A percentile compares a stretch with the other conserved stretches of the same genome.
Evolutionary conservation across 352 stramenopile species (phyloP).

Genomic region (Phytophthora pluvialis): DNA sequence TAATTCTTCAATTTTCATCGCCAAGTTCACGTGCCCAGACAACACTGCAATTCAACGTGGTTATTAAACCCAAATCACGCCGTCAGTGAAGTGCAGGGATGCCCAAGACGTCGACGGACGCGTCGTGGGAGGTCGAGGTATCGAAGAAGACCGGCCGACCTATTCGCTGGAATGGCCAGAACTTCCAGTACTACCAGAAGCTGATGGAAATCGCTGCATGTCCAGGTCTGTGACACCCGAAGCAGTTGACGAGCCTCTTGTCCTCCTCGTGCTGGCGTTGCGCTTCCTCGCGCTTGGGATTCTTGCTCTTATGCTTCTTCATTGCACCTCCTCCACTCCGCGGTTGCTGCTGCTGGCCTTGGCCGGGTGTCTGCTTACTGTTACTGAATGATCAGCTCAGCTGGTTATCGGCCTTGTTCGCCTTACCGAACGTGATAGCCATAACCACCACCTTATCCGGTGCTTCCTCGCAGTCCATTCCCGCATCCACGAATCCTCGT

Average conservation of each 20-base stretch:
- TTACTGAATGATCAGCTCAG: constrained; percentile 2
- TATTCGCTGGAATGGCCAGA: constrained; percentile 9
- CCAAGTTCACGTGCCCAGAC: background rate
- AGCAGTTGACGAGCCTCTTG: constrained; percentile 1
- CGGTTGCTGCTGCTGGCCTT: background rate
- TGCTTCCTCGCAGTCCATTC: constrained; percentile 8
- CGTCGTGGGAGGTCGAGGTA: constrained; percentile 16
- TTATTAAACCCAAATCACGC: constrained; percentile 10
- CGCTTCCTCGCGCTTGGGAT: constrained; percentile 3
- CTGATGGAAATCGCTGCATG: constrained; percentile 5
- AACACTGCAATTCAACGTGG: background rate
- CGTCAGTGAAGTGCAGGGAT: constrained; percentile 6
- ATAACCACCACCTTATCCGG: constrained; percentile 19
- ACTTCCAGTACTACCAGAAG: background rate
- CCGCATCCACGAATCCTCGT: constrained; percentile 1
- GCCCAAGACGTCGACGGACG: constrained; percentile 8
- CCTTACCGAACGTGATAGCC: constrained; percentile 24
- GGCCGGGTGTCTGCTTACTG: background rate
- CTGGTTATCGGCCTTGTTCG: constrained; percentile 1
- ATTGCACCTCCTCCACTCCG: background rate
- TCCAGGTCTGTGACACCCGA: constrained; percentile 8
- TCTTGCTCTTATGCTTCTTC: background rate
- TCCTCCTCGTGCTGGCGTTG: constrained; percentile 7
- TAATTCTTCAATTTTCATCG: constrained; percentile 1
- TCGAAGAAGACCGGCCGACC: constrained; percentile 9